These are phyloP conservation scores for Saussurea involucrata DNA, from an alignment of 129 eudicot genomes.

Conservation along the genomic window DNA sequence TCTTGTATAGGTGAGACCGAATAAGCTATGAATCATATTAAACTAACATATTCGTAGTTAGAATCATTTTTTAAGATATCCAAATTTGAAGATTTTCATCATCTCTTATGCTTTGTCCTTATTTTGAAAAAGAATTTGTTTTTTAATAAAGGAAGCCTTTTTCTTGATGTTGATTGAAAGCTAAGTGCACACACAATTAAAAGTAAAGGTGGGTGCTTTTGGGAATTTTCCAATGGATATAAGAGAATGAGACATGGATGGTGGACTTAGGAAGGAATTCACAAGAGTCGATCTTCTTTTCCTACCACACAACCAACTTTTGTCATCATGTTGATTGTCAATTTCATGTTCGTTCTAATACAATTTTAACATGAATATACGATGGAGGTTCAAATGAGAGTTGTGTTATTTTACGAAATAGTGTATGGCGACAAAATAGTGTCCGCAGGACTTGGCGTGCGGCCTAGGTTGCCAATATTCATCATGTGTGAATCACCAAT, in stretches of 20 bases:
- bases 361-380: background rate
- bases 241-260: background rate
- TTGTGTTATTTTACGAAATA: background rate
- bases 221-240: constrained; percentile 1
- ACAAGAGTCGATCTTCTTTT: constrained; percentile 2
- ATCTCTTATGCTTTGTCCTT: too few relatives aligned
- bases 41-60: too few relatives aligned
- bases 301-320: constrained; percentile 22
- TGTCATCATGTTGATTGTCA: background rate
- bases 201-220: constrained; percentile 17
- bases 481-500: too few relatives aligned
- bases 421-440: background rate
- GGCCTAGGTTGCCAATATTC: too few relatives aligned
- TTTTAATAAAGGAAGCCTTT: too few relatives aligned
- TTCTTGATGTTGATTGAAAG: constrained; percentile 14
- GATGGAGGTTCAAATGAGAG: background rate
- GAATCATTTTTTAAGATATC: too few relatives aligned
- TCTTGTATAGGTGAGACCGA: too few relatives aligned
- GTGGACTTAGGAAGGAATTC: constrained; percentile 33
- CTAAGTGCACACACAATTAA: background rate
- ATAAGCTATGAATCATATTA: too few relatives aligned
- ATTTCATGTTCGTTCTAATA: background rate
- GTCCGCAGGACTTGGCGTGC: background rate
- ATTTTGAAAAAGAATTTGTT: too few relatives aligned
- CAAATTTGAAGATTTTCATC: too few relatives aligned